Evolutionary conservation across 306 rosid genomes (phyloP).

Genomic region (Vachellia collinsii): DNA sequence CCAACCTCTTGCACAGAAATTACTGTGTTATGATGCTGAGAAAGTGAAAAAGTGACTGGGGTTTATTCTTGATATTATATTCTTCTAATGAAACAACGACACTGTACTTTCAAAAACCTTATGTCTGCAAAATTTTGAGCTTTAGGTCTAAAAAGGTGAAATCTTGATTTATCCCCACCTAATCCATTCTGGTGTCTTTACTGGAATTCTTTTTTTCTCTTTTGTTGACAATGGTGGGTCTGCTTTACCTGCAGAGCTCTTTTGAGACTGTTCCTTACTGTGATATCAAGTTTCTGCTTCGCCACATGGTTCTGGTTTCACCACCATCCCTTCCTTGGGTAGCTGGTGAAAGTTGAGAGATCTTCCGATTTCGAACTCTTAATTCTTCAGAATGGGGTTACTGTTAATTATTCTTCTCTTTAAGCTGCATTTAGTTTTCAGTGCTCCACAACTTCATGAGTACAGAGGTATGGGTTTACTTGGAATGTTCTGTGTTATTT

Average conservation of each 20-base stretch:
- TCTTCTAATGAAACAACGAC: conserved; percentile 37
- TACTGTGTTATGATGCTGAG: conserved; percentile 41
- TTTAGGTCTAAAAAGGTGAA: conserved; percentile 34
- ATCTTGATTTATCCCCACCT: conserved; percentile 40
- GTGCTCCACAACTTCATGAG: conserved; percentile 51
- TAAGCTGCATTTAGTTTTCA: conserved; percentile 50
- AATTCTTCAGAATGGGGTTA: conserved; percentile 53
- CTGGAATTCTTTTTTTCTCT: conserved; percentile 15
- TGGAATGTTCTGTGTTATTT: conserved; percentile 29
- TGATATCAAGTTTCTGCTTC: conserved; percentile 47
- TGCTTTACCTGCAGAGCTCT: conserved; percentile 45
- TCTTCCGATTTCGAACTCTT: conserved; percentile 46
- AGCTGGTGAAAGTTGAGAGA: conserved; percentile 39
- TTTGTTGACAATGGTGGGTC: conserved; percentile 51
- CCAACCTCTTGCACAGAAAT: conserved; percentile 39
- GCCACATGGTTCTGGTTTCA: conserved; percentile 40
- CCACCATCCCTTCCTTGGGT: conserved; percentile 36
- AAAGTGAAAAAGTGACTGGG: conserved; percentile 37
- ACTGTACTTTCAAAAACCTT: conserved; percentile 41
- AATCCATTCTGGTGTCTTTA: conserved; percentile 32
- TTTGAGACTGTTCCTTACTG: conserved; percentile 41
- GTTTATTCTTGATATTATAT: conserved; percentile 49
- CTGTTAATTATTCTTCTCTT: conserved; percentile 51
- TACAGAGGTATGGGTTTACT: conserved; percentile 69
- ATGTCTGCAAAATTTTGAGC: conserved; percentile 44